Evolutionary conservation across 176 grass and related monocot species (phyloP).

Genomic region (Oryza rufipogon): DNA sequence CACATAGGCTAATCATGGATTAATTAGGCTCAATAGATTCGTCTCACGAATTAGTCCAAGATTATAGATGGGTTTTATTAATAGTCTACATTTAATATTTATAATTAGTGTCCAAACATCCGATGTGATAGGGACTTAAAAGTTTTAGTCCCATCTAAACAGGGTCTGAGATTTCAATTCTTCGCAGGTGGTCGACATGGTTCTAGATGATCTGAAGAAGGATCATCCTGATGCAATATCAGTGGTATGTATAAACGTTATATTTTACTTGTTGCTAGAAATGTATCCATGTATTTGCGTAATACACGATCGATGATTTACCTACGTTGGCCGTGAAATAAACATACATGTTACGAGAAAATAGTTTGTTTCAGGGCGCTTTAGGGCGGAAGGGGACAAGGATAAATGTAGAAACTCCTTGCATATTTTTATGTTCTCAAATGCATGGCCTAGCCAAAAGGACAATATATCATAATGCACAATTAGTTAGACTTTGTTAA

Average conservation of each 20-base stretch:
- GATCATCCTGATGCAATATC: constrained; percentile 69
- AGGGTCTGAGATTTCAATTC: not conserved
- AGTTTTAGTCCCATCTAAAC: too few species aligned
- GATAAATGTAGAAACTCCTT: not conserved
- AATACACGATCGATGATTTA: not conserved
- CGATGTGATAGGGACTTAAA: too few species aligned
- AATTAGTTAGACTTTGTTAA: not conserved
- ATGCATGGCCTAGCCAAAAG: not conserved
- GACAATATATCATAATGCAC: not conserved
- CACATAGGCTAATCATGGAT: too few species aligned
- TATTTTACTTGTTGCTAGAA: constrained; percentile 2
- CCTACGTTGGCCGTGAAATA: not conserved
- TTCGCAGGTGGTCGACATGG: constrained; percentile 79
- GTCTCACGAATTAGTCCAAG: too few species aligned
- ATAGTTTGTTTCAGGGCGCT: not conserved
- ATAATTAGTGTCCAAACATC: too few species aligned
- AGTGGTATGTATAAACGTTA: too few species aligned
- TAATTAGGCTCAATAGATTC: too few species aligned
- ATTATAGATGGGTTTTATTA: too few species aligned
- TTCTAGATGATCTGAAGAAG: constrained; percentile 75
- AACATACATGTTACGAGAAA: not conserved
- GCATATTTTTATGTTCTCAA: not conserved
- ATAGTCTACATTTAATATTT: too few species aligned
- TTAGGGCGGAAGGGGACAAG: not conserved
- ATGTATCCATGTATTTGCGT: not conserved